Evolutionary conservation across 208 protist genomes (phyloP), one percentile per base, ranked within the genome.

Genomic region (Crithidia thermophila): DNA sequence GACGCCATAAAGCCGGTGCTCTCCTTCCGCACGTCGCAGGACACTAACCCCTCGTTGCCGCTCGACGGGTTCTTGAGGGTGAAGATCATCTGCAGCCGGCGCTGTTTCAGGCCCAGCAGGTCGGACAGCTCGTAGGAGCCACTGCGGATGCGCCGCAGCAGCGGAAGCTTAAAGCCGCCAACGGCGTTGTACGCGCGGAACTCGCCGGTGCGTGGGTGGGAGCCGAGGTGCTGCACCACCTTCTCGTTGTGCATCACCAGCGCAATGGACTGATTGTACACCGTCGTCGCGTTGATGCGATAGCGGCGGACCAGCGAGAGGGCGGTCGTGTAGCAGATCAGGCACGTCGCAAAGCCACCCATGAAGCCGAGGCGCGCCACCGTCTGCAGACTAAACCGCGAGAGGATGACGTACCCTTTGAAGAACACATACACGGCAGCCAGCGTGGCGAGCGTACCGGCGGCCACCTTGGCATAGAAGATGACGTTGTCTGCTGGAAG

Each of bases 241-340:
- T 77, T 84, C 45, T 85, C 82, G 43, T 96, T 90, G 16, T 66
- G 76, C 86, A 94, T 93, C 23, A 85, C 91, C 23, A 96, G 73
- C 28, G 91, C 85, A 36, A 96, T 96, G 52, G 85, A 89, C 62
- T 96, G 91, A 51, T 96, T 96, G 79, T 96, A 96, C 46, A 96
- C 91, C 0, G 88, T 90, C 45, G 84, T 90, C 0, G 87, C 75
- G 63, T 91, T 94, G 51, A 96, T 96, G 52, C 72, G 75, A 37
- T 68, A 70, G n/a, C 87, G 84, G 3, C 85, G 78, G 27, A 80
- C 34, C n/a, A 94, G 40, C 13, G 74, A 65, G 16, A 96, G 23
- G 23, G 65, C 46, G 8, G 79, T 72, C 0, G 86, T 87, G 79
- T 93, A 88, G 36, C 82, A 68, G 25, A 94, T 63, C 11, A 75